Evolutionary conservation across 2,329 filamentous ascomycete genomes (phyloP).

Genomic region (Aspergillus costaricaensis): DNA sequence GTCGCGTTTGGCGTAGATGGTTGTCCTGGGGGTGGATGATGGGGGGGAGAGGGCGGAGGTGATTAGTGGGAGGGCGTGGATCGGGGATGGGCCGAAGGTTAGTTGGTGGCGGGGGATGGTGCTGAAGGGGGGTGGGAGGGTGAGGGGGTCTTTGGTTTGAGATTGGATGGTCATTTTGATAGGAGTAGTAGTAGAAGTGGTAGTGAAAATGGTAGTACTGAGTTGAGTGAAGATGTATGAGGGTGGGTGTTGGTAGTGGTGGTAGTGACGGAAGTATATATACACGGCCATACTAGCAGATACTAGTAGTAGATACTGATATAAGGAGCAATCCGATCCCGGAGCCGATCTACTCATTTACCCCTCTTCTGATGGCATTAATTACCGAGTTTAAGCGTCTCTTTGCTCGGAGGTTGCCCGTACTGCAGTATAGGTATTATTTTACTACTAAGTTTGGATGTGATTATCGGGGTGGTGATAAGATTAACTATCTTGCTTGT

Average conservation of each 20-base stretch:
- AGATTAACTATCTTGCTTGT: not conserved
- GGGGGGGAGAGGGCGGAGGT: constrained; percentile 57
- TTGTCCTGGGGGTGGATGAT: not conserved
- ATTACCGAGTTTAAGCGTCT: not conserved
- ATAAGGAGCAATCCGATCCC: not conserved
- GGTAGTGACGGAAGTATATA: not conserved
- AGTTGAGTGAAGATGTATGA: too few species aligned
- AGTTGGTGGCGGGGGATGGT: constrained; percentile 63
- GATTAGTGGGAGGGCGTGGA: constrained; percentile 67
- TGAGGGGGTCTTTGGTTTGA: constrained; percentile 1
- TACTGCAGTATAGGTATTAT: too few species aligned
- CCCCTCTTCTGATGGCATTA: not conserved
- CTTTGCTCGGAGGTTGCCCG: constrained; percentile 1
- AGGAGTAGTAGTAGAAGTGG: not conserved
- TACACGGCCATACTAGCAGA: not conserved
- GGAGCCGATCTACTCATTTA: not conserved
- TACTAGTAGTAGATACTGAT: not conserved
- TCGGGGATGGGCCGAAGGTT: constrained; percentile 68
- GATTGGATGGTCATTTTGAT: not conserved
- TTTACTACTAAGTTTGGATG: not conserved
- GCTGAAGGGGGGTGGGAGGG: constrained; percentile 63
- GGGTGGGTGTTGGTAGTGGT: too few species aligned
- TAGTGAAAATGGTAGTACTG: not conserved
- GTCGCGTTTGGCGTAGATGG: constrained; percentile 72
- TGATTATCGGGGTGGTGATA: not conserved